Base-by-base conservation (phyloP, 1,139 yeast genomes). In the Sugiyamaella neomexicana region DNA sequence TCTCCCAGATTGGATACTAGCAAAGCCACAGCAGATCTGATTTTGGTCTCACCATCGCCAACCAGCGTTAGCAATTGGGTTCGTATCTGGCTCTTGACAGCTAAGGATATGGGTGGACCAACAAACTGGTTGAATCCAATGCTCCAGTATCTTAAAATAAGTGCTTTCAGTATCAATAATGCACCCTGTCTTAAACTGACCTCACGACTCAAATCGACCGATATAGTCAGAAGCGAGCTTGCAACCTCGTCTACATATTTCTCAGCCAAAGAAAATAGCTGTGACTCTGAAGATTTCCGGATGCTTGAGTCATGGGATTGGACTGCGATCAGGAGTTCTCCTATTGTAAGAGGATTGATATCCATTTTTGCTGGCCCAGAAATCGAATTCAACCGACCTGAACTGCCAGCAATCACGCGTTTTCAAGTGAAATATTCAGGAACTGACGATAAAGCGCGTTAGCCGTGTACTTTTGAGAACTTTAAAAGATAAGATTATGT, bases 1-100 rank as follows among this genome's bases (percentile, higher is more conserved):
- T 89, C 86, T 0, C 96, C 91, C 23, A 93, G 87, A 63, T 87
- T 95, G 1, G 88, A 87, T 25, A 89, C 80, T 12, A 89, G 85
- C 60, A 89, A 84, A 0, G 93, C 83, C 1, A 87, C 81, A 49
- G 88, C 80, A 38, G 78, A 79, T 57, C 90, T 75, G 15, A 90
- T 73, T 63, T 86, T 86, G n/a, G 86, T 75, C 57, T 80, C 78
- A 0, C 75, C 66, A 7, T 77, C 67, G 0, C 80, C 72, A n/a
- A 86, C 77, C 40, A 88, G 68, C 8, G 69, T 62, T 50, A 91
- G 61, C 52, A 90, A 73, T 1, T 72, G 69, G 1, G 72, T 61
- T 55, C 96, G 77, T 9, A 83, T 73, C 9, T 62, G 61, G 8
- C 66, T 69, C 63, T 88, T 87, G 38, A 77, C 72, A 0, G 78